A percentile compares a stretch with the other conserved stretches of the same genome.
These are phyloP conservation scores for Trametes villosa DNA, from an alignment of 768 basidiomycete genomes.

Conservation along the genomic window DNA sequence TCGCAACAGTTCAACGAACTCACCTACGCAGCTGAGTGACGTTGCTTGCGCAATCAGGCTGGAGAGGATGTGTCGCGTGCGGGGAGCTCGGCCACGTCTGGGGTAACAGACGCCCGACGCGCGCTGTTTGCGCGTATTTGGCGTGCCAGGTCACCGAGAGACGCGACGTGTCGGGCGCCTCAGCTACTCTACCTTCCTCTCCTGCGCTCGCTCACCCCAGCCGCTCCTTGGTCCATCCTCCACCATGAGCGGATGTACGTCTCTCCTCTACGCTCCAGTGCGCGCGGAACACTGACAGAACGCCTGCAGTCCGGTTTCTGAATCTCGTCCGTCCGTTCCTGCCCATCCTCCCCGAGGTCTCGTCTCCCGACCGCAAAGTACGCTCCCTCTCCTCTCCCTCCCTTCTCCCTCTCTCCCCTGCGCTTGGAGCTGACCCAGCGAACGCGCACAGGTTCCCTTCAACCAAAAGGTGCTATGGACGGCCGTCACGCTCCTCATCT, in stretches of 20 bases:
- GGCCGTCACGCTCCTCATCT: slow-evolving; percentile 97
- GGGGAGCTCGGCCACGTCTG: too few relatives aligned
- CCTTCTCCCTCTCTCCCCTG: slow-evolving; percentile 7
- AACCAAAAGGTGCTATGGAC: slow-evolving; percentile 99
- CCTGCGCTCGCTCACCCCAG: slow-evolving; percentile 12
- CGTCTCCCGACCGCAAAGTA: slow-evolving; percentile 97
- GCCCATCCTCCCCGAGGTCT: slow-evolving; percentile 95
- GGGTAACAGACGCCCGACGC: slow-evolving; percentile 3
- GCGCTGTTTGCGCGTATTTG: slow-evolving; percentile 28
- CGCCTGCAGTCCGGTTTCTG: slow-evolving; percentile 82
- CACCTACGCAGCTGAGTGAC: too few relatives aligned
- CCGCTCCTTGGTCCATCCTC: slow-evolving; percentile 32
- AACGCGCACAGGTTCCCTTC: slow-evolving; percentile 87
- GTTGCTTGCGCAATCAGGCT: too few relatives aligned
- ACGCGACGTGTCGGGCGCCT: slow-evolving; percentile 27
- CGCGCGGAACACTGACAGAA: background rate
- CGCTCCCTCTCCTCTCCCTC: slow-evolving; percentile 19
- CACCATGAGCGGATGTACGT: slow-evolving; percentile 83
- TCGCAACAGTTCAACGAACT: too few relatives aligned
- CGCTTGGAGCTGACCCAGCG: too few relatives aligned
- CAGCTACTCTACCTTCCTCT: slow-evolving; percentile 6
- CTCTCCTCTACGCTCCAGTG: background rate
- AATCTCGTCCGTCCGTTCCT: slow-evolving; percentile 98
- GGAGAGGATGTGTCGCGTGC: too few relatives aligned
- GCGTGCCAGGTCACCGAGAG: slow-evolving; percentile 31